Conservation (phyloP, 2,329 filamentous ascomycete genomes). For the Colletotrichum acutatum region DNA sequence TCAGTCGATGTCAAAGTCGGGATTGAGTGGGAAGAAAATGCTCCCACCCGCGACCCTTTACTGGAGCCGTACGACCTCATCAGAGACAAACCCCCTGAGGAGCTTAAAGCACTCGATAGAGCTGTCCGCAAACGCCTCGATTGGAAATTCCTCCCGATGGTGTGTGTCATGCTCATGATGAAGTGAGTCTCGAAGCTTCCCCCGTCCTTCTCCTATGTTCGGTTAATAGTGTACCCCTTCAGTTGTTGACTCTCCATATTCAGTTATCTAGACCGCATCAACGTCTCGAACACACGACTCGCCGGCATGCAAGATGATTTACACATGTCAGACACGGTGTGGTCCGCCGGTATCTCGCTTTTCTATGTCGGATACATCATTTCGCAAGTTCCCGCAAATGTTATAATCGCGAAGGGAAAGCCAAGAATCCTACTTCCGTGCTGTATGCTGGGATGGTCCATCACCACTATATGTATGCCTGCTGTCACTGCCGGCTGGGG, state of each 20-base stretch:
- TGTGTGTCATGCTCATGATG: conserved; percentile 45
- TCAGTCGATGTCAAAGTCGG: conserved; percentile 24
- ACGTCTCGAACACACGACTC: conserved; percentile 57
- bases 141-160: conserved; percentile 40
- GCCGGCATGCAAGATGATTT: conserved; percentile 51
- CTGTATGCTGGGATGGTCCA: conserved; percentile 55
- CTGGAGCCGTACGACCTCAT: conserved; percentile 36
- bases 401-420: conserved; percentile 53
- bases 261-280: conserved; percentile 63
- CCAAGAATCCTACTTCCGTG: conserved; percentile 48
- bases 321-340: conserved; percentile 46
- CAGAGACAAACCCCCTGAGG: conserved; percentile 37
- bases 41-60: conserved; percentile 10
- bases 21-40: conserved; percentile 16
- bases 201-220: no score
- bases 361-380: conserved; percentile 60
- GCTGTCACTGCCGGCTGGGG: conserved; percentile 45
- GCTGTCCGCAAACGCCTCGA: conserved; percentile 2
- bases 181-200: conserved; percentile 39
- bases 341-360: conserved; percentile 52
- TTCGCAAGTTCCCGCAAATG: conserved; percentile 57
- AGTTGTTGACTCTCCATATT: no score
- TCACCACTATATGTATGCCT: conserved; percentile 56
- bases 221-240: no score
- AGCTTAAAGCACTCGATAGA: conserved; percentile 39